Conservation (phyloP, 2,329 filamentous ascomycete species). For the Colletotrichum nymphaeae region DNA sequence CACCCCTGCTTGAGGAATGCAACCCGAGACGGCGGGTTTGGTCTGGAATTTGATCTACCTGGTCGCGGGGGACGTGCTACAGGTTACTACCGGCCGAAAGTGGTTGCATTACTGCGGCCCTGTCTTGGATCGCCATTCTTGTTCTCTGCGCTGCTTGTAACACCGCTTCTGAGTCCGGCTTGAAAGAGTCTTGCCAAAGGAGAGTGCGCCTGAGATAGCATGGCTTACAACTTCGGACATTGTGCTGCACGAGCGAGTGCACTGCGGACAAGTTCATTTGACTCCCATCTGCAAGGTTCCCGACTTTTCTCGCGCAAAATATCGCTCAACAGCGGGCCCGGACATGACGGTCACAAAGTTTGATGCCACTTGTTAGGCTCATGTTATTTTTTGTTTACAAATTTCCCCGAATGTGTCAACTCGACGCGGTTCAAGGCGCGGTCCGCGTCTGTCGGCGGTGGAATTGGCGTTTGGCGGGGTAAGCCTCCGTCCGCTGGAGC, state of each 20-base stretch:
- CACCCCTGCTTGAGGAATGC: constrained; percentile 5
- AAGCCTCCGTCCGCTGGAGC: neutral
- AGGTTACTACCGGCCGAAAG: constrained; percentile 11
- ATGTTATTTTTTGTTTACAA: constrained; percentile 29
- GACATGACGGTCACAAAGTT: neutral
- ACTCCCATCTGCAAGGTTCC: neutral
- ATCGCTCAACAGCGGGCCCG: neutral
- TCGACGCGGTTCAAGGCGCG: constrained; percentile 20
- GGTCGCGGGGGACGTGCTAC: constrained; percentile 11
- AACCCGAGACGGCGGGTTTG: constrained; percentile 16
- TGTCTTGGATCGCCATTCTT: constrained; percentile 9
- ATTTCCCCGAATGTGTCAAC: constrained; percentile 17
- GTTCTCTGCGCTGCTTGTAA: neutral
- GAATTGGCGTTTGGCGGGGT: constrained; percentile 23
- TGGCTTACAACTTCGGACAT: neutral
- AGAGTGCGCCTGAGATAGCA: neutral
- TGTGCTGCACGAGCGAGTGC: constrained; percentile 6
- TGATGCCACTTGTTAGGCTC: neutral
- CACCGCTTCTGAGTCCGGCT: neutral
- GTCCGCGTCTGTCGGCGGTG: neutral
- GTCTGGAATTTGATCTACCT: constrained; percentile 23
- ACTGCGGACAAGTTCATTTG: neutral
- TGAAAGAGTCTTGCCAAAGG: neutral
- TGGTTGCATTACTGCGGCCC: constrained; percentile 10
- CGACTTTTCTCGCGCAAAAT: neutral